Conservation (phyloP, 805 yeast genomes). For the Isabelozyma heimii region DNA sequence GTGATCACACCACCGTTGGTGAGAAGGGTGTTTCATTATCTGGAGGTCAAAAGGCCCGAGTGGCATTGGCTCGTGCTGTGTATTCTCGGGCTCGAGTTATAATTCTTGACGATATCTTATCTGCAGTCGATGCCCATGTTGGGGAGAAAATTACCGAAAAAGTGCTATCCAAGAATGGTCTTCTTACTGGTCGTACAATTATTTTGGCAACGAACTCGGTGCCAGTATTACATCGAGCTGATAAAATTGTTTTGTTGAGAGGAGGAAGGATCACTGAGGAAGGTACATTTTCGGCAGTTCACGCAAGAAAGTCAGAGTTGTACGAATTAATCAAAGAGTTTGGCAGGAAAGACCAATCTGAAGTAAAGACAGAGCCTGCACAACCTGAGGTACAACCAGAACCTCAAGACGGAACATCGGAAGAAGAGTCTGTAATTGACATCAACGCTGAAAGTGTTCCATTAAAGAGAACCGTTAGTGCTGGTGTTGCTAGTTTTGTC, state of each 20-base stretch:
- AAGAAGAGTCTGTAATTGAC: constrained; percentile 7
- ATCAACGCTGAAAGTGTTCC: constrained; percentile 6
- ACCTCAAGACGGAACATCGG: constrained; percentile 17
- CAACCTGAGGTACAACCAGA: constrained; percentile 8
- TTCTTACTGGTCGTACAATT: constrained; percentile 31
- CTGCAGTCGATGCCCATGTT: constrained; percentile 44
- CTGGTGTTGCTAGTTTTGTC: constrained; percentile 26
- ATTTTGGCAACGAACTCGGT: constrained; percentile 41
- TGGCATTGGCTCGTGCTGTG: constrained; percentile 41
- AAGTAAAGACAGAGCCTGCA: constrained; percentile 4
- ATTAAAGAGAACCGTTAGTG: constrained; percentile 4
- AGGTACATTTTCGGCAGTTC: constrained; percentile 50
- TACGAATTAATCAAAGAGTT: constrained; percentile 29
- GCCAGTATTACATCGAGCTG: constrained; percentile 32
- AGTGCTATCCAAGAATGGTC: constrained; percentile 30
- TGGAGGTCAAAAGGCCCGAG: constrained; percentile 44
- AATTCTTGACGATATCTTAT: constrained; percentile 39
- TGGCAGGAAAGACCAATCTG: constrained; percentile 18
- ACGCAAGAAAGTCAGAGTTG: constrained; percentile 36
- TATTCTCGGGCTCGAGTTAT: constrained; percentile 39
- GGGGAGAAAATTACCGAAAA: constrained; percentile 31
- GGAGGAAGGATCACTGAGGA: constrained; percentile 29
- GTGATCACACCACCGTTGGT: constrained; percentile 42
- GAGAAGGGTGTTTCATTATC: constrained; percentile 42
- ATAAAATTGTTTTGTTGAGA: constrained; percentile 28